These are phyloP conservation scores for Choiromyces venosus DNA, from an alignment of 495 filamentous ascomycete genomes.

Conservation along the genomic window DNA sequence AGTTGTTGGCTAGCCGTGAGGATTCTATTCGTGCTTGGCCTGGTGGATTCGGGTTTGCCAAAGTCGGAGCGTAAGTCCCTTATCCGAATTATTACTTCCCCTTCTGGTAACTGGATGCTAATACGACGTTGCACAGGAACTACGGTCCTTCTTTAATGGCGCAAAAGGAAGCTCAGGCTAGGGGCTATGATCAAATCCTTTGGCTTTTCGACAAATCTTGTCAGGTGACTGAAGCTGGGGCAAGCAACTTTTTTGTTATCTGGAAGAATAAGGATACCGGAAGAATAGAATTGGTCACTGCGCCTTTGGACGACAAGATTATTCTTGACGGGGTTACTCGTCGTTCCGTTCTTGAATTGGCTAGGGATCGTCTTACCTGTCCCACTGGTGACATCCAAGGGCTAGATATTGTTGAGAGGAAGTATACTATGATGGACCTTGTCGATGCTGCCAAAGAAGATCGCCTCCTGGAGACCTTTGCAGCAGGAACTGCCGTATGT, in stretches of 20 bases:
- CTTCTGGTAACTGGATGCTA: slow-evolving; percentile 8
- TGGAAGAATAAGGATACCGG: slow-evolving; percentile 63
- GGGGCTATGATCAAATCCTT: slow-evolving; percentile 81
- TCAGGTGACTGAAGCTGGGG: slow-evolving; percentile 84
- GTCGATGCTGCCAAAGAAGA: slow-evolving; percentile 67
- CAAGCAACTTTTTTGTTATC: slow-evolving; percentile 84
- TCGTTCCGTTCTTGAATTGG: slow-evolving; percentile 67
- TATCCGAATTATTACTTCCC: not conserved
- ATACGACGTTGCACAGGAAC: slow-evolving; percentile 49
- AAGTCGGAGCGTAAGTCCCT: slow-evolving; percentile 62
- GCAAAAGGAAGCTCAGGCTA: slow-evolving; percentile 61
- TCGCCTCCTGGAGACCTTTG: slow-evolving; percentile 76
- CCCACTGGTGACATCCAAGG: slow-evolving; percentile 49
- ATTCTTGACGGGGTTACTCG: slow-evolving; percentile 84
- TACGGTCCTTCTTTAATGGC: slow-evolving; percentile 77
- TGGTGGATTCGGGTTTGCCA: slow-evolving; percentile 82
- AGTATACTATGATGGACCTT: slow-evolving; percentile 75
- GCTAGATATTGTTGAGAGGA: slow-evolving; percentile 69
- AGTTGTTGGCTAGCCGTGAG: slow-evolving; percentile 68
- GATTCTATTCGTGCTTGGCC: slow-evolving; percentile 87
- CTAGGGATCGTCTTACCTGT: slow-evolving; percentile 54
- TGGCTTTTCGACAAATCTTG: slow-evolving; percentile 76
- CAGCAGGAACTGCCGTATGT: slow-evolving; percentile 77
- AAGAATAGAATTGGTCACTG: slow-evolving; percentile 70
- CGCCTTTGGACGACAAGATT: slow-evolving; percentile 70